Evolutionary conservation across 371 early-diverging fungal genomes (phyloP).

Genomic region (Lichtheimia ramosa): DNA sequence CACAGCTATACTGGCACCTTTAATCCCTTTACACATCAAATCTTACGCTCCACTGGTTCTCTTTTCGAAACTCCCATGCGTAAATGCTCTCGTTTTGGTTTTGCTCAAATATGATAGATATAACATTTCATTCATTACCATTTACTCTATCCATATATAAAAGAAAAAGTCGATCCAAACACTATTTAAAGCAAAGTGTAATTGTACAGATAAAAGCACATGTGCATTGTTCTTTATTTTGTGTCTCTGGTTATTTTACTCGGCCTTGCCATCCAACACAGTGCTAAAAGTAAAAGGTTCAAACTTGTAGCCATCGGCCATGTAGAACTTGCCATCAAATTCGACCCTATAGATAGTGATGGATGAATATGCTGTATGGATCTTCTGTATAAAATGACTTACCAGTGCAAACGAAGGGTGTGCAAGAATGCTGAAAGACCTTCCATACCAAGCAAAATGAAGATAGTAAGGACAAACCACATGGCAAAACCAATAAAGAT

Average conservation of each 20-base stretch:
- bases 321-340: constrained; percentile 98
- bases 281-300: constrained; percentile 47
- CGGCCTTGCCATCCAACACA: constrained; percentile 20
- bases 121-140: constrained; percentile 38
- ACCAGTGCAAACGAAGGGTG: constrained; percentile 99
- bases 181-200: constrained; percentile 34
- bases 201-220: constrained; percentile 46
- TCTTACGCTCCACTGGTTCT: constrained; percentile 28
- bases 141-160: constrained; percentile 36
- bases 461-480: constrained; percentile 87
- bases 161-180: constrained; percentile 25
- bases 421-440: constrained; percentile 99
- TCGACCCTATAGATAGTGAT: constrained; percentile 75
- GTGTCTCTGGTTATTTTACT: constrained; percentile 9
- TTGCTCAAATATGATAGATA: constrained; percentile 37
- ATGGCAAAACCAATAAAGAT: constrained; percentile 73
- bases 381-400: neutral
- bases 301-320: constrained; percentile 50
- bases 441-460: constrained; percentile 96
- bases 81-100: constrained; percentile 49
- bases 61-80: constrained; percentile 39
- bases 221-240: constrained; percentile 21
- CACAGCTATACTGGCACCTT: constrained; percentile 40
- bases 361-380: neutral
- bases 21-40: constrained; percentile 44